These are phyloP conservation scores for Cymbopogon flexuosus DNA, from an alignment of 202 grass and related monocot genomes.

Conservation along the genomic window DNA sequence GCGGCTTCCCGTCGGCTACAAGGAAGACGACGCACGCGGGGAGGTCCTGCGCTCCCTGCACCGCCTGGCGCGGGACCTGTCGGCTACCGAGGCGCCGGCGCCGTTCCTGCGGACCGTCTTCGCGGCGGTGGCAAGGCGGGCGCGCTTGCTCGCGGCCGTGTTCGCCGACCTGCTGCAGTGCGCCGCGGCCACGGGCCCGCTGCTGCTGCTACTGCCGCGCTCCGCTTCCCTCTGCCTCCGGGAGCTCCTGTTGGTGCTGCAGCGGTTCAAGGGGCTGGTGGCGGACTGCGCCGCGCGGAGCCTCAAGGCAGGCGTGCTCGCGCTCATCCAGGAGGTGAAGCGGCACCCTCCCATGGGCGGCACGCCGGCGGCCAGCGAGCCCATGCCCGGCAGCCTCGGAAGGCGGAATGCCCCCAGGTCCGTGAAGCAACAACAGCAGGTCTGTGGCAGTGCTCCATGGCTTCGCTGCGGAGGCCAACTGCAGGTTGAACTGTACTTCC, in stretches of 20 bases:
- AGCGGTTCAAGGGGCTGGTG: slow-evolving; percentile 74
- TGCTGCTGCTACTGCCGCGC: slow-evolving; percentile 43
- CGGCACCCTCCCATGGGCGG: no score
- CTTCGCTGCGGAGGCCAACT: no score
- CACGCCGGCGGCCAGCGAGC: no score
- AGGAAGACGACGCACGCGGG: no score
- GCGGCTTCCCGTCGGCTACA: no score
- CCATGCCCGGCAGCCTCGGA: no score
- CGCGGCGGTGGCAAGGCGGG: slow-evolving; percentile 44
- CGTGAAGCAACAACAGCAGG: no score
- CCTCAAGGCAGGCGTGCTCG: no score
- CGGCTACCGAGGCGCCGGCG: slow-evolving; percentile 42
- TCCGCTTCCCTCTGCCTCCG: slow-evolving; percentile 70
- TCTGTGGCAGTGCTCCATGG: no score
- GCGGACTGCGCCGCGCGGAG: slow-evolving; percentile 40
- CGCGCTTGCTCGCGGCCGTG: slow-evolving; percentile 45
- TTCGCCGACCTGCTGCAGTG: slow-evolving; percentile 46
- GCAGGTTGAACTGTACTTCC: no score
- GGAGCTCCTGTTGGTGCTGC: slow-evolving; percentile 72
- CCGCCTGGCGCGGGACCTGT: slow-evolving; percentile 61
- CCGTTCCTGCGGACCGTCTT: slow-evolving; percentile 42
- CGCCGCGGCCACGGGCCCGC: neutral
- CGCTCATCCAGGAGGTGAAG: no score
- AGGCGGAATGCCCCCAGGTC: no score
- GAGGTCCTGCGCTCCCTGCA: slow-evolving; percentile 64